Base-by-base conservation (phyloP, 75 land plant genomes). In the Pseudotsuga menziesii region DNA sequence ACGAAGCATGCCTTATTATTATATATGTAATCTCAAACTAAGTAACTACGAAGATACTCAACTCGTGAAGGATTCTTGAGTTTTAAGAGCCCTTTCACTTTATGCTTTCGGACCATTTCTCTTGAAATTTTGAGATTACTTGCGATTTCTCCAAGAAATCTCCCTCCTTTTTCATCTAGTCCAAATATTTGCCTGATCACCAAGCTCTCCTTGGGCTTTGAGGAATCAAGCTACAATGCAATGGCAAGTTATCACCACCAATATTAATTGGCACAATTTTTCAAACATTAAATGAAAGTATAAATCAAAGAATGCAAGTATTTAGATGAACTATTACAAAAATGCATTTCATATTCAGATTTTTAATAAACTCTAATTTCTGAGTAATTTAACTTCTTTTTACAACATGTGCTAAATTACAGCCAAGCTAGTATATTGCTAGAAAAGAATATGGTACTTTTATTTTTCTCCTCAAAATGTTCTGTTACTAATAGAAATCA, bases 131-230 rank as follows among this genome's bases (percentile, higher is more conserved):
- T 88, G 69, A 97, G 81, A 80, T 91, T 94, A 19, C 91, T 89
- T 0, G 96, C 98, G 71, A 97, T 91, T 80, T 97, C 99, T 22
- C 96, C 87, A 20, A 97, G 75, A 60, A 95, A 91, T 66, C 93
- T 83, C 72, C 88, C 85, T 0, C 98, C 96, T 80, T 88, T 89
- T 0, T 98, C 99, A 82, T 97, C 99, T 0, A 97, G 85, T 32
- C 99, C 98, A 75, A 81, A 97, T 71, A 95, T 88, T 61, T 94
- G 98, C 62, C 98, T 87, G 59, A 94, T 81, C 39, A 97, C 95
- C 79, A 94, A 61, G 79, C 92, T 94, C 82, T 97, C 99, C 85
- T 92, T 97, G 0, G 99, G 98, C 81, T 89, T 91, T 76, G 94
- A 72, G 12, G 98, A 94, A 84, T 94, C 99, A 54, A 97, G 88